A percentile compares a stretch with the other conserved stretches of the same genome.
Conservation (phyloP, 2,329 filamentous ascomycete genomes). For the Myriosclerotinia duriaeana region DNA sequence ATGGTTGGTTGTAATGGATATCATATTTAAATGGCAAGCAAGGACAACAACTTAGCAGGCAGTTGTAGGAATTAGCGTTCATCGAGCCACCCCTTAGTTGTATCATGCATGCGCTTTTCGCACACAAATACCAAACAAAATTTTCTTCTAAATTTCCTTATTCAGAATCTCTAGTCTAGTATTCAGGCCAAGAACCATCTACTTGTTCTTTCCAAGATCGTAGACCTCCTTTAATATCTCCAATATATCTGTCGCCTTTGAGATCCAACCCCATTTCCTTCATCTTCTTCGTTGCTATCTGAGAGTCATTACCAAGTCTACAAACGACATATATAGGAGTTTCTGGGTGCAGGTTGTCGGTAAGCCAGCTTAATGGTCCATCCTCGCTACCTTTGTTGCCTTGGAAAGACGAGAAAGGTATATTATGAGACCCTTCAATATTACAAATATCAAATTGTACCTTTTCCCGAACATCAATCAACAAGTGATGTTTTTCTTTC, state of each 20-base stretch:
- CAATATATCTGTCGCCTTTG: conserved; percentile 55
- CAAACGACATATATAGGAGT: conserved; percentile 70
- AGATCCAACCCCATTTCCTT: conserved; percentile 56
- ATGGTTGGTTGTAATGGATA: conserved; percentile 20
- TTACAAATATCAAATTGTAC: conserved; percentile 81
- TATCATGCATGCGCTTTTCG: conserved; percentile 5
- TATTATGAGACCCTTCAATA: conserved; percentile 72
- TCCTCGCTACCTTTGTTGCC: conserved; percentile 31
- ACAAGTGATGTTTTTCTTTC: conserved; percentile 47
- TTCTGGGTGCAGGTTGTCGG: conserved; percentile 43
- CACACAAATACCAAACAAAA: conserved; percentile 22
- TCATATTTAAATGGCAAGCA: conserved; percentile 13
- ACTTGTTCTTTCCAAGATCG: conserved; percentile 70
- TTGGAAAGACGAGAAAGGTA: conserved; percentile 61
- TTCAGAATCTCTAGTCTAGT: conserved; percentile 41
- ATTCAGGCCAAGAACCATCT: conserved; percentile 58
- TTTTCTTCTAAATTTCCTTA: conserved; percentile 1
- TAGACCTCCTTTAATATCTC: conserved; percentile 71
- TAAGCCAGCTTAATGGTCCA: conserved; percentile 43
- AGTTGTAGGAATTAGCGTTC: conserved; percentile 23
- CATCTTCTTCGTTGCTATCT: conserved; percentile 64
- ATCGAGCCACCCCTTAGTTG: conserved; percentile 15
- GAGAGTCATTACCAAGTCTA: conserved; percentile 75
- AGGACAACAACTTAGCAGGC: conserved; percentile 12
- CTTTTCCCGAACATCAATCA: conserved; percentile 82